phyloP scores from a whole-genome alignment of 768 basidiomycete species.

The Suillus occidentalis region DNA sequence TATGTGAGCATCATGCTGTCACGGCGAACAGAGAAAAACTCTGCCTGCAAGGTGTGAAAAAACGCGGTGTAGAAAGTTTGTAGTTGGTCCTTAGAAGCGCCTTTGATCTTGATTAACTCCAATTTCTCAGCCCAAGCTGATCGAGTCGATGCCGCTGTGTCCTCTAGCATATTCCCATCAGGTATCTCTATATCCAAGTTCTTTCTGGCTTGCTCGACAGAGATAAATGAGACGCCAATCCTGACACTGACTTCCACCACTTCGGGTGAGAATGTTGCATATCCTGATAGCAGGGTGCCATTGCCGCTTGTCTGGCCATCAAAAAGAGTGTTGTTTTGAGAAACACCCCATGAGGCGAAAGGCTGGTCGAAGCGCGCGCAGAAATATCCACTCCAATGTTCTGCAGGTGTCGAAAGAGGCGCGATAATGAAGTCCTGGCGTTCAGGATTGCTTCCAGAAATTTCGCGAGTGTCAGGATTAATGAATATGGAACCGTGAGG shows the following conservation, averaged over 20 bases:
- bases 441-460: slow-evolving; percentile 65
- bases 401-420: slow-evolving; percentile 46
- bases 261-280: slow-evolving; percentile 41
- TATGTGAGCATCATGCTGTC: slow-evolving; percentile 3
- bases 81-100: slow-evolving; percentile 48
- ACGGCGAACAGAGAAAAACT: neutral
- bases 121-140: slow-evolving; percentile 59
- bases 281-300: slow-evolving; percentile 53
- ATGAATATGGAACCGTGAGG: slow-evolving; percentile 54
- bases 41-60: slow-evolving; percentile 61
- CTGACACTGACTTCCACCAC: slow-evolving; percentile 48
- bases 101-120: slow-evolving; percentile 48
- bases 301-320: slow-evolving; percentile 30
- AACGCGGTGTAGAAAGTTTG: slow-evolving; percentile 60
- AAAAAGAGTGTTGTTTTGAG: slow-evolving; percentile 42
- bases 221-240: slow-evolving; percentile 75
- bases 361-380: slow-evolving; percentile 56
- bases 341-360: slow-evolving; percentile 48
- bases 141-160: slow-evolving; percentile 49
- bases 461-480: slow-evolving; percentile 42
- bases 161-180: slow-evolving; percentile 47
- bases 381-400: slow-evolving; percentile 46
- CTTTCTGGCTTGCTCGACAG: slow-evolving; percentile 58
- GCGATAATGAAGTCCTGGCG: slow-evolving; percentile 71
- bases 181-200: slow-evolving; percentile 53